phyloP scores from a whole-genome alignment of 2,329 filamentous ascomycete species.

The Apiospora marii region DNA sequence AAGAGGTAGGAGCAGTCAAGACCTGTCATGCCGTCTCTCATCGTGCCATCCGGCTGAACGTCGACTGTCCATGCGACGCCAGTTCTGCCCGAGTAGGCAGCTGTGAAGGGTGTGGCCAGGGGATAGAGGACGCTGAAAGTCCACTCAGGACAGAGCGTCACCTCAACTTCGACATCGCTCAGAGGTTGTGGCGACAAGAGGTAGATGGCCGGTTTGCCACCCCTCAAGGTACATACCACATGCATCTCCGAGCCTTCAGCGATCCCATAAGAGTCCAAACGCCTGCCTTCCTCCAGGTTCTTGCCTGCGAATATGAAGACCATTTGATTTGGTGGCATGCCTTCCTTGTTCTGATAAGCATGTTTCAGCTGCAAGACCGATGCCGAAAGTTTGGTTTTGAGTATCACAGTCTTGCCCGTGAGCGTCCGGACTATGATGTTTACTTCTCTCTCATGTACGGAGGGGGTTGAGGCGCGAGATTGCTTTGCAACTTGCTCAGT shows the following conservation, averaged over 20 bases:
- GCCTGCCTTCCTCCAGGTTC: not conserved
- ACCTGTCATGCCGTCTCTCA: not conserved
- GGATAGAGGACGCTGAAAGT: slow-evolving; percentile 13
- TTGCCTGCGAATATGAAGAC: not conserved
- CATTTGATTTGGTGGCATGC: not conserved
- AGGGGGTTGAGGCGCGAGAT: not conserved
- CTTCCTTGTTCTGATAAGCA: not conserved
- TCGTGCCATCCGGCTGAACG: not conserved
- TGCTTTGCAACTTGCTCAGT: not conserved
- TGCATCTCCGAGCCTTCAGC: not conserved
- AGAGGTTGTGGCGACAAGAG: not conserved
- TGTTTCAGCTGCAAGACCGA: not conserved
- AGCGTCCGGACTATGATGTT: not conserved
- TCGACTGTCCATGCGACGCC: not conserved
- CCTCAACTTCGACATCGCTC: not conserved
- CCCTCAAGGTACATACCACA: not conserved
- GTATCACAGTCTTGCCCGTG: not conserved
- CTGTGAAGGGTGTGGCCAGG: not conserved
- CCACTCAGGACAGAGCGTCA: not conserved
- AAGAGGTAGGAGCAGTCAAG: not conserved
- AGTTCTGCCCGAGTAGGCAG: not conserved
- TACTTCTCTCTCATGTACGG: not conserved
- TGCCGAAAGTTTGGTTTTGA: not conserved
- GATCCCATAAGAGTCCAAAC: not conserved
- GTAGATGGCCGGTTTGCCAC: not conserved